Conservation (phyloP, 352 stramenopile genomes). For the Phytopythium kandeliae region DNA sequence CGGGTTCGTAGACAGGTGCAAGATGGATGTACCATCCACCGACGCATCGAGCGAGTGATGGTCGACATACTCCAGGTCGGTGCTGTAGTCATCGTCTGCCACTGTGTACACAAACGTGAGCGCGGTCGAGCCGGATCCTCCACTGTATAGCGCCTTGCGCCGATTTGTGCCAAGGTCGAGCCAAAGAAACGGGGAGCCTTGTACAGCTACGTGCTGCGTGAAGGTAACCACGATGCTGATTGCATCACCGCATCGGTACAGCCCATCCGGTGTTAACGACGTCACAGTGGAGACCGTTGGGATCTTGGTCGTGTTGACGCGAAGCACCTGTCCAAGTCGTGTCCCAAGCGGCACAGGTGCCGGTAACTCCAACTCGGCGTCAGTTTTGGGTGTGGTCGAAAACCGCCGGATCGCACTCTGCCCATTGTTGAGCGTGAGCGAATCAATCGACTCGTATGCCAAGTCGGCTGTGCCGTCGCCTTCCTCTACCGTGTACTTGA, state of each 20-base stretch:
- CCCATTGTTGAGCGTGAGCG: conserved; percentile 72
- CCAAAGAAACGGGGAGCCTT: conserved; percentile 56
- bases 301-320: conserved; percentile 51
- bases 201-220: conserved; percentile 65
- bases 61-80: conserved; percentile 77
- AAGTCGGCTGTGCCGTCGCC: conserved; percentile 50
- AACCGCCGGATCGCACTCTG: conserved; percentile 79
- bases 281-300: conserved; percentile 52
- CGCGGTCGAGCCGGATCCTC: conserved; percentile 40
- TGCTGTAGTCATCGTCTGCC: conserved; percentile 62
- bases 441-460: conserved; percentile 41
- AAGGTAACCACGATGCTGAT: conserved; percentile 58
- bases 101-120: conserved; percentile 69
- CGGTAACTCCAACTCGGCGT: conserved; percentile 60
- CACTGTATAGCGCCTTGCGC: conserved; percentile 46
- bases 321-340: conserved; percentile 28
- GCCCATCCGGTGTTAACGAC: conserved; percentile 30
- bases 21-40: conserved; percentile 34
- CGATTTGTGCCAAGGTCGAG: conserved; percentile 48
- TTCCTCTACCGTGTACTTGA: conserved; percentile 59
- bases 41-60: conserved; percentile 73
- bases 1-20: conserved; percentile 59
- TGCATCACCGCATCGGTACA: conserved; percentile 65
- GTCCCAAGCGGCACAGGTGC: conserved; percentile 35
- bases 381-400: conserved; percentile 66